phyloP scores from a whole-genome alignment of 2,329 filamentous ascomycete genomes.

The Diaporthe batatas region DNA sequence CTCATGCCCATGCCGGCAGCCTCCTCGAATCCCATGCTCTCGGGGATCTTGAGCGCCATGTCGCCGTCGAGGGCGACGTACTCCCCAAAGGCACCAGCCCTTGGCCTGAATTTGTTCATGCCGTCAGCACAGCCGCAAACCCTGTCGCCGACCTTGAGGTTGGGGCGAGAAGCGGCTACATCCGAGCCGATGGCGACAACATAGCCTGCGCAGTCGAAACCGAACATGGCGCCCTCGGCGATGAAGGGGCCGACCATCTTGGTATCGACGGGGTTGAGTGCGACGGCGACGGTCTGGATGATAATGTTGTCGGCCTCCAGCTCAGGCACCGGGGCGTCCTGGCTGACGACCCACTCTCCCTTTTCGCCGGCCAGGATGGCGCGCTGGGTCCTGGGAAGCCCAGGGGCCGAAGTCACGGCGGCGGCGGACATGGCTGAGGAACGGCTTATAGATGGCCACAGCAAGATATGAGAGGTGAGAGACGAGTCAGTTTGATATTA shows the following conservation, averaged over 20 bases:
- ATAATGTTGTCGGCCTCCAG: constrained; percentile 22
- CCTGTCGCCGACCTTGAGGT: constrained; percentile 42
- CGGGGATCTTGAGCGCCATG: constrained; percentile 29
- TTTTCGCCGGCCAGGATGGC: constrained; percentile 21
- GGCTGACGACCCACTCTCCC: constrained; percentile 9
- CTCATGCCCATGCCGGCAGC: constrained; percentile 20
- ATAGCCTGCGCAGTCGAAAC: constrained; percentile 49
- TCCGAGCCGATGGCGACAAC: constrained; percentile 45
- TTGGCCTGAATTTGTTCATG: constrained; percentile 35
- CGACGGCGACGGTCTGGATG: constrained; percentile 44
- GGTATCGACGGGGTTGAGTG: constrained; percentile 50
- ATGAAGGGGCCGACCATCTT: constrained; percentile 48
- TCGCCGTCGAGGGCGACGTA: neutral
- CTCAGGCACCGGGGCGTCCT: constrained; percentile 5
- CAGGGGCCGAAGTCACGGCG: constrained; percentile 17
- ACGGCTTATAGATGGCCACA: too few relatives aligned
- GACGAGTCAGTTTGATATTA: neutral
- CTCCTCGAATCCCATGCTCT: constrained; percentile 6
- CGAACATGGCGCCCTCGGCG: constrained; percentile 45
- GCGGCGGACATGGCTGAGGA: neutral
- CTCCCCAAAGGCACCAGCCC: constrained; percentile 30
- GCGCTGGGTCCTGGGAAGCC: constrained; percentile 13
- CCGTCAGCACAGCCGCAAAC: constrained; percentile 41
- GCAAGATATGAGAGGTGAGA: neutral
- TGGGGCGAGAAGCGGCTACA: constrained; percentile 24